These are phyloP conservation scores for Nakazawaea holstii DNA, from an alignment of 805 yeast genomes.

Conservation along the genomic window DNA sequence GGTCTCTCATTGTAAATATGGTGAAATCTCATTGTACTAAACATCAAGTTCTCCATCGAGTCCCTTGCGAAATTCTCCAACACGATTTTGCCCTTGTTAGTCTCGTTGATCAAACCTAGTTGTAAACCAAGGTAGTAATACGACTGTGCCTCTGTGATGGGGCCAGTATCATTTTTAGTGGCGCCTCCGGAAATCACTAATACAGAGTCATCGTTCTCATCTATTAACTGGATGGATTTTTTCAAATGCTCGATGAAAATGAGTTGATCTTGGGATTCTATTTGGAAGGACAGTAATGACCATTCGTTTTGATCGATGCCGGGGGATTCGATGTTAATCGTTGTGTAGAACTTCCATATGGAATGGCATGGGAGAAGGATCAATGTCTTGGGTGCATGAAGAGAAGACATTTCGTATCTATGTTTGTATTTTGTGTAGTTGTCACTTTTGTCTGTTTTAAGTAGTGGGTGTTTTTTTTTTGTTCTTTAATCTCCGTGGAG, in stretches of 20 bases:
- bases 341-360: slow-evolving; percentile 41
- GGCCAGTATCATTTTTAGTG: slow-evolving; percentile 53
- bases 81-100: slow-evolving; percentile 23
- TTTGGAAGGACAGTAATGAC: slow-evolving; percentile 63
- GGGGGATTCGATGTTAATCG: slow-evolving; percentile 20
- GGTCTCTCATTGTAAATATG: slow-evolving; percentile 48
- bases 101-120: slow-evolving; percentile 20
- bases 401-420: too few relatives aligned
- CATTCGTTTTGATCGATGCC: slow-evolving; percentile 54
- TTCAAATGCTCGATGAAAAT: slow-evolving; percentile 59
- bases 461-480: too few relatives aligned
- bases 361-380: slow-evolving; percentile 39
- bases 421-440: too few relatives aligned
- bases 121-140: slow-evolving; percentile 42
- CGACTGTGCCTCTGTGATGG: slow-evolving; percentile 55
- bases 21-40: slow-evolving; percentile 48
- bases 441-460: too few relatives aligned
- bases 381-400: not conserved
- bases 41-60: slow-evolving; percentile 72
- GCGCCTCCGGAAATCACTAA: slow-evolving; percentile 55
- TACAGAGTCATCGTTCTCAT: slow-evolving; percentile 23
- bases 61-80: slow-evolving; percentile 75
- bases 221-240: slow-evolving; percentile 32
- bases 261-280: slow-evolving; percentile 63
- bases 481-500: too few relatives aligned